Percentiles rank a stretch among this genome's conserved stretches.
Evolutionary conservation across 805 yeast genomes (phyloP).

Genomic region (Ogataea sp.): DNA sequence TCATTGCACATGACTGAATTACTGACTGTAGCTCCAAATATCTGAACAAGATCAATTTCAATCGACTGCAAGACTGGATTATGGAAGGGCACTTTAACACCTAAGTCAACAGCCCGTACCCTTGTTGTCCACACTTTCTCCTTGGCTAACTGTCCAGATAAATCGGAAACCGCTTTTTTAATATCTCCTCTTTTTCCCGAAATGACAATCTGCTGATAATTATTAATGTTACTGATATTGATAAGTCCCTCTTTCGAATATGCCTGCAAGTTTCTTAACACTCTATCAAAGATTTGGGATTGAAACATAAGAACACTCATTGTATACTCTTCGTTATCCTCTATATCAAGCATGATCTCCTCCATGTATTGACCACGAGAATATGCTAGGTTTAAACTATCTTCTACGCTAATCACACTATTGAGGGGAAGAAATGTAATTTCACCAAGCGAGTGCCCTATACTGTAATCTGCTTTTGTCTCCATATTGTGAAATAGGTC

Average conservation of each 20-base stretch:
- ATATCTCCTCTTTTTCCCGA: conserved; percentile 19
- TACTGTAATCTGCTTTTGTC: conserved; percentile 11
- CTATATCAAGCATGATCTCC: conserved; percentile 9
- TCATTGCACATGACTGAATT: conserved; percentile 1
- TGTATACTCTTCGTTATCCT: conserved; percentile 20
- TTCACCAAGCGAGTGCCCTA: conserved; percentile 31
- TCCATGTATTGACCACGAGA: conserved; percentile 27
- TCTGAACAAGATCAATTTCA: conserved; percentile 15
- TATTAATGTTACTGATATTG: conserved; percentile 24
- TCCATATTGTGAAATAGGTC: conserved; percentile 9
- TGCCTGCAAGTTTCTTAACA: neutral
- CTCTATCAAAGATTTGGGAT: conserved; percentile 1
- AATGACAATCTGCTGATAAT: conserved; percentile 26
- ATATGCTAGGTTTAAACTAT: conserved; percentile 18
- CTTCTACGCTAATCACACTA: conserved; percentile 14
- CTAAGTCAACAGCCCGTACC: conserved; percentile 18
- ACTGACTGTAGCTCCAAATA: neutral
- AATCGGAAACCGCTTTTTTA: conserved; percentile 5
- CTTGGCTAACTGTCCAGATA: conserved; percentile 8
- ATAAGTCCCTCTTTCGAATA: neutral
- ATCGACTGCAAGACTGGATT: conserved; percentile 22
- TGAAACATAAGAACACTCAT: conserved; percentile 25
- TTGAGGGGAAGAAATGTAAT: conserved; percentile 22
- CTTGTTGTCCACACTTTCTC: conserved; percentile 16
- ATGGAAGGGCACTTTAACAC: conserved; percentile 26